Conservation (phyloP, 129 eudicot genomes). For the Scalesia atractyloides region DNA sequence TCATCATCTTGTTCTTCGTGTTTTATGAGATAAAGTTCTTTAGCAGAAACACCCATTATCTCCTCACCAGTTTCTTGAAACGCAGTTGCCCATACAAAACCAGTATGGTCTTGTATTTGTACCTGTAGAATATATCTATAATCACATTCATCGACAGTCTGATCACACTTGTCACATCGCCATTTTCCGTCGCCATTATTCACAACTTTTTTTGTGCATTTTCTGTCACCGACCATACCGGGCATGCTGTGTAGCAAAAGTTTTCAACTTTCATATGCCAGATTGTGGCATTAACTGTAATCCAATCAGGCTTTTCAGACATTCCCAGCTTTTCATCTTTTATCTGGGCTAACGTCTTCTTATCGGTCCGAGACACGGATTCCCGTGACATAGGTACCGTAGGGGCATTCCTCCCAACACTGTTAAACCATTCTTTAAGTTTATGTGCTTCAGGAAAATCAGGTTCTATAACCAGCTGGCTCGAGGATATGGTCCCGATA, state of each 20-base stretch:
- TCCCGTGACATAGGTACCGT: constrained; percentile 65
- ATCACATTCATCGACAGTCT: constrained; percentile 71
- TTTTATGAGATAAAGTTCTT: constrained; percentile 60
- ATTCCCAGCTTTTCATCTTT: constrained; percentile 92
- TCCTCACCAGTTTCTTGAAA: constrained; percentile 80
- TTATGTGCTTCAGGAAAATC: constrained; percentile 78
- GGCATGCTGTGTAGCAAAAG: constrained; percentile 90
- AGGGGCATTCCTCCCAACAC: constrained; percentile 58
- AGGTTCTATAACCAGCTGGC: constrained; percentile 75
- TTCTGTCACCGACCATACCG: constrained; percentile 61
- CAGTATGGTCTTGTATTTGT: constrained; percentile 83
- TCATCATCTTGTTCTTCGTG: constrained; percentile 72
- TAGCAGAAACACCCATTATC: constrained; percentile 74
- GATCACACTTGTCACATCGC: constrained; percentile 85
- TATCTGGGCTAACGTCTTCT: constrained; percentile 73
- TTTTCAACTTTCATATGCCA: constrained; percentile 55
- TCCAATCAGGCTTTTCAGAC: constrained; percentile 81
- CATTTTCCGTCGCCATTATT: constrained; percentile 92
- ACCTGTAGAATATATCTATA: constrained; percentile 81
- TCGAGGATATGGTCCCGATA: constrained; percentile 62
- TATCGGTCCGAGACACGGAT: constrained; percentile 42
- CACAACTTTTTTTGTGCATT: constrained; percentile 81
- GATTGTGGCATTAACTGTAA: constrained; percentile 61
- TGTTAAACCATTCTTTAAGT: constrained; percentile 68
- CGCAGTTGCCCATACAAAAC: constrained; percentile 71